phyloP scores from a whole-genome alignment of 345 rosid genomes.

The Acer negundo region DNA sequence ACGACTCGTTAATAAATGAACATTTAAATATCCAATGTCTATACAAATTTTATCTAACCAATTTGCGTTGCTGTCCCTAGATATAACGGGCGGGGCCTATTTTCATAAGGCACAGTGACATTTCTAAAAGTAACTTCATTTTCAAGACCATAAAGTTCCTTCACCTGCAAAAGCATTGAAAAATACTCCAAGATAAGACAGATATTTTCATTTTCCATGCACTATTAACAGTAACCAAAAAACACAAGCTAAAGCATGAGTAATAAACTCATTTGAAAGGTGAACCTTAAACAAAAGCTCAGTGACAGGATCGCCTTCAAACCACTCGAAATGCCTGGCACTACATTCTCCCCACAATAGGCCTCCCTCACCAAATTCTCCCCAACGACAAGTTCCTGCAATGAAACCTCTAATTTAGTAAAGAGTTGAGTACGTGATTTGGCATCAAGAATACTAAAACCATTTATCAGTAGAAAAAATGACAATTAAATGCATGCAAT shows the following conservation, averaged over 20 bases:
- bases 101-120: slow-evolving; percentile 70
- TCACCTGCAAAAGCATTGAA: slow-evolving; percentile 54
- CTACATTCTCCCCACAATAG: slow-evolving; percentile 94
- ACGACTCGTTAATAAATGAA: neutral
- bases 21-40: slow-evolving; percentile 10
- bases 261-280: slow-evolving; percentile 5
- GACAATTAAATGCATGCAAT: neutral
- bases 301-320: slow-evolving; percentile 70
- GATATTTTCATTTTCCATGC: neutral
- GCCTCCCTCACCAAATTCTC: slow-evolving; percentile 96
- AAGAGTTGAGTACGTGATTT: slow-evolving; percentile 5
- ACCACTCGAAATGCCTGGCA: slow-evolving; percentile 83
- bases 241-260: neutral
- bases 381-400: slow-evolving; percentile 95
- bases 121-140: slow-evolving; percentile 72
- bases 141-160: slow-evolving; percentile 91
- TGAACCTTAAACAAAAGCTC: slow-evolving; percentile 71
- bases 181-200: neutral
- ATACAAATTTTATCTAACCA: slow-evolving; percentile 49
- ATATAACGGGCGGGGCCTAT: slow-evolving; percentile 80
- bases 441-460: slow-evolving; percentile 1
- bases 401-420: slow-evolving; percentile 12
- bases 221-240: neutral
- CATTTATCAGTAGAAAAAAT: neutral
- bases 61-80: slow-evolving; percentile 97